phyloP scores from a whole-genome alignment of 176 grass and related monocot genomes.

The Musa itinerans region DNA sequence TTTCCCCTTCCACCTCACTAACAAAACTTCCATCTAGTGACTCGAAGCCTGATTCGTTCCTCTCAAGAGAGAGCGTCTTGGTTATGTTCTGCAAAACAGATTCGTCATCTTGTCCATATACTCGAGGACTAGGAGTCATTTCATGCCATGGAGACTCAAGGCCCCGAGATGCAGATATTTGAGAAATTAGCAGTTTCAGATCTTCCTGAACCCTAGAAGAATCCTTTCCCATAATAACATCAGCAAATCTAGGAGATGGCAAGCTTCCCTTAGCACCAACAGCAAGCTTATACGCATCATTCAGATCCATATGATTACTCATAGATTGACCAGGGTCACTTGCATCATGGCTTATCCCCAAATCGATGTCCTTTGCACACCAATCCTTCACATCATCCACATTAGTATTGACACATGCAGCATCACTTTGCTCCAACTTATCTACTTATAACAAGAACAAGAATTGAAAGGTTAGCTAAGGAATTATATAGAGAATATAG shows the following conservation, averaged over 20 bases:
- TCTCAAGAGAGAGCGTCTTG: slow-evolving; percentile 63
- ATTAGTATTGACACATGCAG: neutral
- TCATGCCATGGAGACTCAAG: slow-evolving; percentile 50
- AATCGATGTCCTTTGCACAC: slow-evolving; percentile 20
- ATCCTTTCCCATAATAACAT: slow-evolving; percentile 81
- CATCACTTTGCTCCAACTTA: neutral
- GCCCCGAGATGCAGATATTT: slow-evolving; percentile 58
- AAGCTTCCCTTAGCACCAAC: slow-evolving; percentile 44
- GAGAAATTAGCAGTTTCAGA: slow-evolving; percentile 62
- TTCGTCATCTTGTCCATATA: slow-evolving; percentile 52
- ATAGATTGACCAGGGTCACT: slow-evolving; percentile 28
- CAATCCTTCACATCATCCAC: neutral
- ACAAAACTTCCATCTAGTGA: slow-evolving; percentile 74
- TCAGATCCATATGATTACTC: slow-evolving; percentile 43
- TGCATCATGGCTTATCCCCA: slow-evolving; percentile 22
- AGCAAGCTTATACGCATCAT: slow-evolving; percentile 64
- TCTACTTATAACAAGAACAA: neutral
- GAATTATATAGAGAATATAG: neutral
- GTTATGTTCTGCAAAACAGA: slow-evolving; percentile 71
- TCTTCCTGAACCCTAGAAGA: slow-evolving; percentile 69
- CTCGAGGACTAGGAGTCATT: slow-evolving; percentile 56
- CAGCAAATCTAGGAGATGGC: slow-evolving; percentile 52
- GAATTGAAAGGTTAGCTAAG: neutral
- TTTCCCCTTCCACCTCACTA: slow-evolving; percentile 84
- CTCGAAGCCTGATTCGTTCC: slow-evolving; percentile 66